phyloP scores from a whole-genome alignment of 805 yeast genomes.

The Blastobotrys robertii region DNA sequence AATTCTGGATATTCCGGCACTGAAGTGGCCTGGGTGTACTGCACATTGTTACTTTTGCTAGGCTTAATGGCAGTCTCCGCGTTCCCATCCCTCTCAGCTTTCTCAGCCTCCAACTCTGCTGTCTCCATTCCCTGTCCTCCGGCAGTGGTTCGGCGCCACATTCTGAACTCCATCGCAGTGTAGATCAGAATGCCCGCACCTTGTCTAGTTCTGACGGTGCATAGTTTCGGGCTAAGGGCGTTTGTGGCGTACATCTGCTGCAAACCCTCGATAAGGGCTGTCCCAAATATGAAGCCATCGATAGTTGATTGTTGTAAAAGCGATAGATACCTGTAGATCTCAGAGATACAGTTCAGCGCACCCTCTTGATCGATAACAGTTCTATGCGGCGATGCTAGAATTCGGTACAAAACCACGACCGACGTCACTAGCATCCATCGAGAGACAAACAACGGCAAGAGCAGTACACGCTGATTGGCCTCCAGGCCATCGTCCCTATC shows the following conservation, averaged over 20 bases:
- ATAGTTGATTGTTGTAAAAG: neutral
- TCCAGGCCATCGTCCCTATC: neutral
- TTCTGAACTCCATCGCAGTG: too few relatives aligned
- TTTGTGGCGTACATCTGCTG: constrained; percentile 7
- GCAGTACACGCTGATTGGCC: neutral
- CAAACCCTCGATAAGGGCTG: neutral
- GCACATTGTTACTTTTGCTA: too few relatives aligned
- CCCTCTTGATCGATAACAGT: constrained; percentile 4
- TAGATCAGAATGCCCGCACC: constrained; percentile 5
- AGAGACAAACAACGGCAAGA: constrained; percentile 4
- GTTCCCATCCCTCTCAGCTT: too few relatives aligned
- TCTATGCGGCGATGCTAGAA: constrained; percentile 7
- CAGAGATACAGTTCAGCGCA: constrained; percentile 4
- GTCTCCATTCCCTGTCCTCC: too few relatives aligned
- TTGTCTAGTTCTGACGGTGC: constrained; percentile 5
- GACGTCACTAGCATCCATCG: neutral
- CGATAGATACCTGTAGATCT: constrained; percentile 2
- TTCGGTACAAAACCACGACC: constrained; percentile 7
- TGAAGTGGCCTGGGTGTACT: too few relatives aligned
- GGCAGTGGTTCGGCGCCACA: too few relatives aligned
- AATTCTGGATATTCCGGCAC: too few relatives aligned
- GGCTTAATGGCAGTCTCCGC: too few relatives aligned
- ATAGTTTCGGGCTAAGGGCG: constrained; percentile 1
- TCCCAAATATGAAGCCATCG: constrained; percentile 3
- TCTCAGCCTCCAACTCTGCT: too few relatives aligned